Evolutionary conservation across 1,139 yeast species (phyloP).

Genomic region (Zhuliangozyma blackwelliae): DNA sequence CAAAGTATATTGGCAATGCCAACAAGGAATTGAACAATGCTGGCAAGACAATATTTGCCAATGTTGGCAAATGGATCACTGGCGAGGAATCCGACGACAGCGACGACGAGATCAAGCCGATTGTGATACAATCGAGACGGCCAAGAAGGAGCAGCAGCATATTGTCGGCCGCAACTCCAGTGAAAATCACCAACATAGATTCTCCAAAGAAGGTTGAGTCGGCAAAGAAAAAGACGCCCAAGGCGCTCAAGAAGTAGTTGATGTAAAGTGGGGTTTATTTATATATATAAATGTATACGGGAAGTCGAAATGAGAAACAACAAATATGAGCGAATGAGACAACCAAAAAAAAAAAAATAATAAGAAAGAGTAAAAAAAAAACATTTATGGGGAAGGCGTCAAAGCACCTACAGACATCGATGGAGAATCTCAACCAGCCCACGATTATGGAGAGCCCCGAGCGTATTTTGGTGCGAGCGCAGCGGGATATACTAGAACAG

Average conservation of each 20-base stretch:
- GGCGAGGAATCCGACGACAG: constrained; percentile 29
- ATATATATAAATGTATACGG: too few species aligned
- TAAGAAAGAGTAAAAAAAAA: too few species aligned
- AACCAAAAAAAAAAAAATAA: too few species aligned
- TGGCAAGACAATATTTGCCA: constrained; percentile 48
- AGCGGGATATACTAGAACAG: constrained; percentile 13
- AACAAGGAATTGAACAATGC: constrained; percentile 38
- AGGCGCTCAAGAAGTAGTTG: constrained; percentile 5
- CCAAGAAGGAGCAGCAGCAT: constrained; percentile 7
- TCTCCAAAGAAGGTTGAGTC: neutral
- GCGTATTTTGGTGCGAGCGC: too few species aligned
- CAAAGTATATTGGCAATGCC: constrained; percentile 55
- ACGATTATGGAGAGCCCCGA: neutral
- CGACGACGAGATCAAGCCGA: constrained; percentile 12
- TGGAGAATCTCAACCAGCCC: neutral
- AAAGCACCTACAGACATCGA: too few species aligned
- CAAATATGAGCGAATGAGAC: too few species aligned
- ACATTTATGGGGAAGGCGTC: too few species aligned
- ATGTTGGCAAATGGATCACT: constrained; percentile 66
- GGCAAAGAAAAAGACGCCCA: constrained; percentile 1
- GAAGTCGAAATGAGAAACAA: too few species aligned
- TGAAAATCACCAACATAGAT: neutral
- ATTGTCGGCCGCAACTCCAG: neutral
- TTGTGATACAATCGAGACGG: constrained; percentile 9
- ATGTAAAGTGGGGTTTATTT: too few species aligned